Percentiles rank a stretch among this genome's conserved stretches.
phyloP scores from a whole-genome alignment of 2,329 filamentous ascomycete species.

The Ustulina deusta region DNA sequence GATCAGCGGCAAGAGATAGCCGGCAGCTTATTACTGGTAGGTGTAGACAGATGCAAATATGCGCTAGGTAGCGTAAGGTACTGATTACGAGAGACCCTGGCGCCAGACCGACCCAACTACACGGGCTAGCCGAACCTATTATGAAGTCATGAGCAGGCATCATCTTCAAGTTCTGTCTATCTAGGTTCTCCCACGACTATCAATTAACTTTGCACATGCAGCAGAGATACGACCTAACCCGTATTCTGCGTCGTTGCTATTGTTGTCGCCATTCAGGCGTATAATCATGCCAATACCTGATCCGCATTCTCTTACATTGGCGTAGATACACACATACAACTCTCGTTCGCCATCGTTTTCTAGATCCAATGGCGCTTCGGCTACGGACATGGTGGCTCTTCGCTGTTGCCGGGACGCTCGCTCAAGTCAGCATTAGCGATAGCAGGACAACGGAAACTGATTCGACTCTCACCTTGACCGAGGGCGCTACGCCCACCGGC shows the following conservation, averaged over 20 bases:
- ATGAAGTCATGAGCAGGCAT: constrained; percentile 18
- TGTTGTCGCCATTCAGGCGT: background rate
- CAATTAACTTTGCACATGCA: background rate
- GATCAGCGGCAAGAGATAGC: constrained; percentile 5
- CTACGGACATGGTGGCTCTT: constrained; percentile 44
- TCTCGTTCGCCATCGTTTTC: background rate
- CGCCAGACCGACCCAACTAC: background rate
- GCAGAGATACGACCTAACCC: background rate
- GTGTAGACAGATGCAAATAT: background rate
- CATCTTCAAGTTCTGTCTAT: background rate
- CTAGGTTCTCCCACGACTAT: background rate
- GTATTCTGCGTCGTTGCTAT: too few species aligned
- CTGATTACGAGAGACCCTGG: background rate
- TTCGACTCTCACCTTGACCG: constrained; percentile 46
- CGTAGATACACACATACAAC: background rate
- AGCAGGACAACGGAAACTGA: constrained; percentile 56
- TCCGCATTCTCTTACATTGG: background rate
- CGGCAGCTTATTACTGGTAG: background rate
- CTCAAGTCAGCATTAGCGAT: constrained; percentile 54
- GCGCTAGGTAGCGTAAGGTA: background rate
- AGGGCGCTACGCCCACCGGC: constrained; percentile 57
- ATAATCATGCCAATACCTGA: constrained; percentile 18
- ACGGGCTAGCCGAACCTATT: background rate
- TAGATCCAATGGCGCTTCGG: constrained; percentile 42
- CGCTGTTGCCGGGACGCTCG: constrained; percentile 41